Evolutionary conservation across 148 eudicot species (phyloP), one percentile per base, ranked within the genome.

Genomic region (Camellia granthamiana): DNA sequence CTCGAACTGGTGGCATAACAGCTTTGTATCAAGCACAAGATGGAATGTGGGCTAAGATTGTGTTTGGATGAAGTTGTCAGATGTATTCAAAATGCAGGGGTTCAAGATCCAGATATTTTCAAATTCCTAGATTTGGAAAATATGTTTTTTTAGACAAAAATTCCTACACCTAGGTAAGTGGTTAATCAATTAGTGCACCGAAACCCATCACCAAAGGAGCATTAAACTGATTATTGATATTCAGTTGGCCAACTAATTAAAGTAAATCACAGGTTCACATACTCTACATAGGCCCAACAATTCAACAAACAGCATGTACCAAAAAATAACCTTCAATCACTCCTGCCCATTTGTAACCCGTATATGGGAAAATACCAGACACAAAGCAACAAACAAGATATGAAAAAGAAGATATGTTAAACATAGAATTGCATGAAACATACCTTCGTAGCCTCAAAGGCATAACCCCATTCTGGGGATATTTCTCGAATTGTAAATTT

Each of bases 381-480:
- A 64, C 38, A 8, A 7, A 64, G 11, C 21, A 30, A 23, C 11
- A 64, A 23, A 64, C 15, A 64, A 64, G 41, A 64, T 64, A 23
- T 9, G 1, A 23, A 19, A 64, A 64, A 2, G 68, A 64, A 64
- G 0, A 19, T 64, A 2, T 14, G 16, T 51, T 60, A 61, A 59
- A 64, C 44, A 55, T 74, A 68, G n/a, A 78, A 19, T n/a, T 38
- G 77, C 30, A 77, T 5, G 72, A 66, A 55, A 80, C 55, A 47
- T 86, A 91, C 97, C 93, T 90, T 93, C 4, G 93, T 86, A 71
- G 84, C 69, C 78, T 88, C 91, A 16, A 85, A 80, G 60, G 87
- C 77, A 84, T 87, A 93, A 77, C 93, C 91, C 95, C 95, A 93
- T 68, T 89, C 89, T 41, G 97, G 97, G 62, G 91, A 89, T 79